Evolutionary conservation across 768 basidiomycete species (phyloP).

Genomic region (Leccinum uliginosum): DNA sequence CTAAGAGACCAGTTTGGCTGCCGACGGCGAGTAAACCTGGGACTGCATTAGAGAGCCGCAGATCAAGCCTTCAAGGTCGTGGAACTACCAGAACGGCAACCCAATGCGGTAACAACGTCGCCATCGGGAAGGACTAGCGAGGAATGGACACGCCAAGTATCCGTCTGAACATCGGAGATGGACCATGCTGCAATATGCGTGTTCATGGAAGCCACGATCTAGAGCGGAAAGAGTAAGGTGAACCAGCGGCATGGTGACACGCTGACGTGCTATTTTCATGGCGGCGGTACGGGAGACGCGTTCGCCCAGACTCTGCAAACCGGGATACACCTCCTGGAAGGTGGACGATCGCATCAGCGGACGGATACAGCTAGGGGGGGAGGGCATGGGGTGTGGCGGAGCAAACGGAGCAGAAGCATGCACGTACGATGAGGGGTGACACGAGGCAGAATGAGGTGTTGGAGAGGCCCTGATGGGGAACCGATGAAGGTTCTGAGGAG

Average conservation of each 20-base stretch:
- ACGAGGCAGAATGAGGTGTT: conserved; percentile 53
- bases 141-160: conserved; percentile 78
- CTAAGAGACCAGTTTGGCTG: conserved; percentile 52
- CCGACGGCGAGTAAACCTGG: conserved; percentile 78
- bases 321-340: conserved; percentile 79
- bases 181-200: conserved; percentile 73
- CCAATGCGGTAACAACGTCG: conserved; percentile 55
- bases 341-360: conserved; percentile 64
- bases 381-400: not conserved
- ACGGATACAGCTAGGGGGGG: conserved; percentile 60
- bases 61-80: not conserved
- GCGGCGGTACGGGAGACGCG: conserved; percentile 58
- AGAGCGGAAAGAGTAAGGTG: conserved; percentile 9
- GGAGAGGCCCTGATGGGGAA: conserved; percentile 51
- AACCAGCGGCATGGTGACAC: not conserved
- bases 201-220: conserved; percentile 74
- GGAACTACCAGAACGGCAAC: conserved; percentile 66
- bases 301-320: conserved; percentile 39
- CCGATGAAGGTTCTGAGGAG: conserved; percentile 44
- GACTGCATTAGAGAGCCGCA: conserved; percentile 23
- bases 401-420: not conserved
- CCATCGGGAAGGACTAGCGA: conserved; percentile 62
- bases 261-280: conserved; percentile 70
- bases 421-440: conserved; percentile 58
- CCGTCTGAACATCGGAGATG: conserved; percentile 59